These are phyloP conservation scores for Hanseniaspora clermontiae DNA, from an alignment of 805 yeast species.

Conservation along the genomic window DNA sequence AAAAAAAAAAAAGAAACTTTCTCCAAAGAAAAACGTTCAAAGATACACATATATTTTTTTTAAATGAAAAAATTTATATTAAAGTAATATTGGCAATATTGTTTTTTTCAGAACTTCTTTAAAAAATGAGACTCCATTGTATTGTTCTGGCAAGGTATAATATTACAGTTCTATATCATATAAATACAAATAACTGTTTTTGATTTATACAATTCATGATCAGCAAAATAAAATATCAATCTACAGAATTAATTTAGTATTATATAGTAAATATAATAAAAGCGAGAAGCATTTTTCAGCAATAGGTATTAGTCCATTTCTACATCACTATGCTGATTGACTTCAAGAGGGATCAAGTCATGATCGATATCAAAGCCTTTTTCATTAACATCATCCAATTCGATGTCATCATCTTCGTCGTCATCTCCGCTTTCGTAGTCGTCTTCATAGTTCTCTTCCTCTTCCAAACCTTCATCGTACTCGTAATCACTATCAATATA, in stretches of 20 bases:
- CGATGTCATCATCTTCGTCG: slow-evolving; percentile 21
- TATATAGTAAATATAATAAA: no score
- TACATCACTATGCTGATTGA: slow-evolving; percentile 11
- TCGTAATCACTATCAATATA: slow-evolving; percentile 32
- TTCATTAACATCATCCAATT: slow-evolving; percentile 25
- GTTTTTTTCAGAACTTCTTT: background rate
- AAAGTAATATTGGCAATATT: no score
- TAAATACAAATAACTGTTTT: no score
- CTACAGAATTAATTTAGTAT: no score
- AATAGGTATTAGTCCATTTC: slow-evolving; percentile 1
- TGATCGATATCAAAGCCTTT: slow-evolving; percentile 31
- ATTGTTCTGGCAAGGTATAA: no score
- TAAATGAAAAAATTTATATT: no score
- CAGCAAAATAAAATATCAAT: no score
- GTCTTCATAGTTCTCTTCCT: slow-evolving; percentile 31
- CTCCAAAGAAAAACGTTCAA: background rate
- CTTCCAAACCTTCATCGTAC: slow-evolving; percentile 43
- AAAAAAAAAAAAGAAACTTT: background rate
- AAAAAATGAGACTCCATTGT: no score
- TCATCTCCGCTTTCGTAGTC: slow-evolving; percentile 28
- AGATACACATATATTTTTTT: background rate
- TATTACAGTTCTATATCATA: no score
- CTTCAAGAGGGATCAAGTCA: slow-evolving; percentile 9
- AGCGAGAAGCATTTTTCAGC: no score
- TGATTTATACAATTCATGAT: no score